Percentiles rank a stretch among this genome's conserved stretches.
Conservation (phyloP, 495 filamentous ascomycete genomes). For the Penicillium robsamsonii region DNA sequence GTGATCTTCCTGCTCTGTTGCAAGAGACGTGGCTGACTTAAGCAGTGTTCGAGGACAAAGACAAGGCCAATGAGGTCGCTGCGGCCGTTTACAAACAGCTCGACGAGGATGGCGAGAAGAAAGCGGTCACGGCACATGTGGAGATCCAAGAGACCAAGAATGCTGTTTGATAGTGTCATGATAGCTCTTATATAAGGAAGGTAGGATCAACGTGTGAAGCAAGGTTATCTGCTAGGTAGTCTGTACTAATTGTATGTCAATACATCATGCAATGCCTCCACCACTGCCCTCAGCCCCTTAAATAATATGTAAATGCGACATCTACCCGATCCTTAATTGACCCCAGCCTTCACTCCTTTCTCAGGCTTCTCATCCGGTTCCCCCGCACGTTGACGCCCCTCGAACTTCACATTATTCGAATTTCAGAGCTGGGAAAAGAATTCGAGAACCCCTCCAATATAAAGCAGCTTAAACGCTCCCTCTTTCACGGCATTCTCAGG, state of each 20-base stretch:
- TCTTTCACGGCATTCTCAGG: too few species aligned
- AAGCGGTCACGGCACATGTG: constrained; percentile 15
- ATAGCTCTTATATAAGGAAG: constrained; percentile 1
- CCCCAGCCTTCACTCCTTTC: too few species aligned
- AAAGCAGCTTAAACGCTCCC: too few species aligned
- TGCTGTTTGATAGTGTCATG: constrained; percentile 11
- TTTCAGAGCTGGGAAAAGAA: too few species aligned
- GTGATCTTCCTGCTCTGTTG: constrained; percentile 20
- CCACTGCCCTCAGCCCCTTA: too few species aligned
- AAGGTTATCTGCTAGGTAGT: background rate
- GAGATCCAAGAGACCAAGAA: constrained; percentile 14
- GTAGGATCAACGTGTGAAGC: constrained; percentile 1
- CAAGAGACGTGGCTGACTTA: constrained; percentile 8
- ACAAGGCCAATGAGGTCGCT: constrained; percentile 44
- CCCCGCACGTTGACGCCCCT: too few species aligned
- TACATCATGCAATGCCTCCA: too few species aligned
- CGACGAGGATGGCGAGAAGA: constrained; percentile 14
- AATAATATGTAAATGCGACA: too few species aligned
- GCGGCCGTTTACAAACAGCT: constrained; percentile 47
- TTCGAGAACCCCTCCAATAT: too few species aligned
- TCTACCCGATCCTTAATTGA: too few species aligned
- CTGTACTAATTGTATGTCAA: background rate
- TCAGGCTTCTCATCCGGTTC: too few species aligned
- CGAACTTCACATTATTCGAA: too few species aligned
- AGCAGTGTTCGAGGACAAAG: constrained; percentile 55